Base-by-base conservation (phyloP, 2,329 filamentous ascomycete genomes). In the Aspergillus sp. region DNA sequence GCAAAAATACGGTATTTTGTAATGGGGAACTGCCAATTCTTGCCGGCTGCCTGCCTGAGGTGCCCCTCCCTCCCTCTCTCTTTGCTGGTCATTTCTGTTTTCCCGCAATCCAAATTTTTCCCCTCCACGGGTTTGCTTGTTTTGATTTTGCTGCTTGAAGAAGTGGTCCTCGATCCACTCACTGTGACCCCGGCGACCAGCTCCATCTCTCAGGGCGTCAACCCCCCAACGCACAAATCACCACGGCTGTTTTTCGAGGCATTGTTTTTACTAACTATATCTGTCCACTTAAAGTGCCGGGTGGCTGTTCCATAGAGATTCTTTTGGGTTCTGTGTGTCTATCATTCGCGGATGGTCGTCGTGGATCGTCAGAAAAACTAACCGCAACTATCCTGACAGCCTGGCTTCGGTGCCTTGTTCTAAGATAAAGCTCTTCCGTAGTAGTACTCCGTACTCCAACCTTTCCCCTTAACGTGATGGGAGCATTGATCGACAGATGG, bases 71-170 rank as follows among this genome's bases (percentile, higher is more conserved):
- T 44, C 19, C 27, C 23, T 17, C 30, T 8, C 54, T 51, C 47
- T 13, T 30, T 7, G 32, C 32, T 36, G 32, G 32, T 36, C 27
- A 27, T 36, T 39, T 41, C 19, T 55, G 15, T 41, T 47, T 41
- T 47, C 44, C 44, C 44, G 44, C 21, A 54, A 27, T 25, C 38
- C n/a, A 25, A 57, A 57, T 49, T 42, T 51, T 62, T 58, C 63
- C 63, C 65, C 65, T 67, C 64, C 21, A 47, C 25, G 48, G 39
- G 39, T 62, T 63, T 67, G 65, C 62, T 75, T 75, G 70, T 75
- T 75, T 73, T 75, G 71, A 55, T 75, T 75, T 75, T 74, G 54
- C 73, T 71, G 54, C 64, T 71, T 71, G 58, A 58, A 71, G 69
- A 56, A 60, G 58, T 36, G 56, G 54, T 58, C 62, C 63, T 64